phyloP scores from a whole-genome alignment of 176 grass and related monocot genomes.

The Neostapfia colusana region DNA sequence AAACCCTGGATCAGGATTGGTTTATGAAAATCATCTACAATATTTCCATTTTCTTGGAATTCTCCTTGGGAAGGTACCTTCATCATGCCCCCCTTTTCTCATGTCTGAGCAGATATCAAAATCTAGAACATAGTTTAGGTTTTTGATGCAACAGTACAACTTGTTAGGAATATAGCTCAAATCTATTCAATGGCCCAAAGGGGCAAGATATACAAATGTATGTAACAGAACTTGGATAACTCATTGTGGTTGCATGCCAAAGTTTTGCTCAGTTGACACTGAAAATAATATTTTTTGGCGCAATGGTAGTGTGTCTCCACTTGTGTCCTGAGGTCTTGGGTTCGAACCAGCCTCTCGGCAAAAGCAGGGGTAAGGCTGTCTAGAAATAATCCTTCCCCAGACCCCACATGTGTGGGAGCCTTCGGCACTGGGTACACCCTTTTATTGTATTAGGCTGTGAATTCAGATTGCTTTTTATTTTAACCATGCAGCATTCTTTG shows the following conservation, averaged over 20 bases:
- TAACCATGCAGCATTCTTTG: too few species aligned
- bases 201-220: not conserved
- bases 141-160: not conserved
- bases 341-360: too few species aligned
- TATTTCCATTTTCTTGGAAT: conserved; percentile 95
- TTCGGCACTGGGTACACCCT: too few species aligned
- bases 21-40: conserved; percentile 90
- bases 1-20: conserved; percentile 92
- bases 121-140: not conserved
- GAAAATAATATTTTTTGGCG: not conserved
- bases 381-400: too few species aligned
- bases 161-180: not conserved
- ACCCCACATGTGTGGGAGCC: too few species aligned
- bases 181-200: not conserved
- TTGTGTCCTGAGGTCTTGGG: too few species aligned
- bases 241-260: not conserved
- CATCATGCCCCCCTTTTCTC: not conserved
- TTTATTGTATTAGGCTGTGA: too few species aligned
- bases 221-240: conserved; percentile 11
- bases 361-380: too few species aligned
- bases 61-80: conserved; percentile 92
- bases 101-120: not conserved
- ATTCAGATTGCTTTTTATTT: too few species aligned
- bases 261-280: too few species aligned
- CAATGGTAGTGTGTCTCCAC: too few species aligned